Evolutionary conservation across 2,329 filamentous ascomycete species (phyloP).

Genomic region (Ascochyta rabiei): DNA sequence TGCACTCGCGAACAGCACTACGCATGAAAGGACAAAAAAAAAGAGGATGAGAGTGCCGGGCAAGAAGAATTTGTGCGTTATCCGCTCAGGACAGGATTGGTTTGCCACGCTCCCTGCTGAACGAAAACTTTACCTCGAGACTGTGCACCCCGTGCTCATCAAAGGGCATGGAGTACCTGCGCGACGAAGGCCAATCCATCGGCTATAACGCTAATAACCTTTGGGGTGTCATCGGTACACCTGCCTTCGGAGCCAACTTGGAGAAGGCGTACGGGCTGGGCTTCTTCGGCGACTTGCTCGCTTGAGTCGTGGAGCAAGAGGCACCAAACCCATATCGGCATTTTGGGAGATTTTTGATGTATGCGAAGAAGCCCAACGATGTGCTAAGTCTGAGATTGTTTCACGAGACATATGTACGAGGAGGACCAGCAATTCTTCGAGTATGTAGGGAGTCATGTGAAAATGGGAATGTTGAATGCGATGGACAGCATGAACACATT

Average conservation of each 20-base stretch:
- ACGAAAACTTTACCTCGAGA: slow-evolving; percentile 52
- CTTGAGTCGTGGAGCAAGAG: slow-evolving; percentile 51
- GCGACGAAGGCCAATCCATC: slow-evolving; percentile 51
- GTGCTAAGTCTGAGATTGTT: slow-evolving; percentile 48
- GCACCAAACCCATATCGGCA: slow-evolving; percentile 51
- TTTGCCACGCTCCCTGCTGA: slow-evolving; percentile 49
- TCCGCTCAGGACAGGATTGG: slow-evolving; percentile 57
- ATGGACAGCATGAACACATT: too few relatives aligned
- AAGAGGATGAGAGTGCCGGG: slow-evolving; percentile 44
- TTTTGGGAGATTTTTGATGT: slow-evolving; percentile 52
- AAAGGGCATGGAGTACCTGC: slow-evolving; percentile 54
- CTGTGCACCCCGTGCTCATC: slow-evolving; percentile 54
- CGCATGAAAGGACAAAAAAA: neutral
- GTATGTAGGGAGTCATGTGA: slow-evolving; percentile 50
- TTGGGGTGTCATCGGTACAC: slow-evolving; percentile 50
- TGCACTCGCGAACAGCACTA: neutral
- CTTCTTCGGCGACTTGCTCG: slow-evolving; percentile 52
- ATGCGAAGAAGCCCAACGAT: slow-evolving; percentile 48
- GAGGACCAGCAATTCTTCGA: slow-evolving; percentile 52
- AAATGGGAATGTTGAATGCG: slow-evolving; percentile 42
- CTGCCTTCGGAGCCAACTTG: slow-evolving; percentile 13
- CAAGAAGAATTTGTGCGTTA: slow-evolving; percentile 51
- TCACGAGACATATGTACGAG: slow-evolving; percentile 51
- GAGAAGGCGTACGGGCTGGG: slow-evolving; percentile 52
- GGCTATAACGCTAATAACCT: slow-evolving; percentile 54